Evolutionary conservation across 2,329 filamentous ascomycete genomes (phyloP).

Genomic region (Microsporum ferrugineum): DNA sequence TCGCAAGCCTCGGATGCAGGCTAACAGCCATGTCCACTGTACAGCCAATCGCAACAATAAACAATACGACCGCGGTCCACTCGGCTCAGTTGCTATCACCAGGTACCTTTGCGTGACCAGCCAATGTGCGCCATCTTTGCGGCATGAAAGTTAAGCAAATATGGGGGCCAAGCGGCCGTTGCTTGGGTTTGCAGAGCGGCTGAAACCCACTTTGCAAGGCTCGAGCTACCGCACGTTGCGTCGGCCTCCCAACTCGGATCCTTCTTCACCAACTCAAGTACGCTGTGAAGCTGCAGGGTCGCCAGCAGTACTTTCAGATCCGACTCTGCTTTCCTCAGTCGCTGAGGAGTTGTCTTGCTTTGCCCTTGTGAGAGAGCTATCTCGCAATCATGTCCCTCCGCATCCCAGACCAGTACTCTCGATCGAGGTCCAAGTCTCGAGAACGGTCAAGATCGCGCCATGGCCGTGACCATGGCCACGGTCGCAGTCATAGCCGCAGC

Average conservation of each 20-base stretch:
- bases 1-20: not conserved
- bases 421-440: constrained; percentile 4
- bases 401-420: constrained; percentile 15
- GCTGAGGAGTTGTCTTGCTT: not conserved
- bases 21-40: not conserved
- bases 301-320: not conserved
- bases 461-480: not conserved
- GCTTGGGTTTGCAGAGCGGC: not conserved
- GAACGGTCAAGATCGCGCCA: constrained; percentile 7
- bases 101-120: not conserved
- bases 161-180: not conserved
- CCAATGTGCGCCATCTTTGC: not conserved
- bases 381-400: constrained; percentile 23
- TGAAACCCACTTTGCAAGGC: not conserved
- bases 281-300: not conserved
- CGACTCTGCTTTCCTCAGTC: not conserved
- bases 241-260: not conserved
- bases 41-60: not conserved
- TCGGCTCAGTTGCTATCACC: not conserved
- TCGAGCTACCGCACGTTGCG: not conserved
- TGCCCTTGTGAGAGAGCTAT: not conserved
- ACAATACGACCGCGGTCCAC: not conserved
- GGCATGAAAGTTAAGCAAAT: not conserved
- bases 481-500: constrained; percentile 24
- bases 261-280: not conserved